Evolutionary conservation across 2,329 filamentous ascomycete species (phyloP).

Genomic region (Cladosporium sp.): DNA sequence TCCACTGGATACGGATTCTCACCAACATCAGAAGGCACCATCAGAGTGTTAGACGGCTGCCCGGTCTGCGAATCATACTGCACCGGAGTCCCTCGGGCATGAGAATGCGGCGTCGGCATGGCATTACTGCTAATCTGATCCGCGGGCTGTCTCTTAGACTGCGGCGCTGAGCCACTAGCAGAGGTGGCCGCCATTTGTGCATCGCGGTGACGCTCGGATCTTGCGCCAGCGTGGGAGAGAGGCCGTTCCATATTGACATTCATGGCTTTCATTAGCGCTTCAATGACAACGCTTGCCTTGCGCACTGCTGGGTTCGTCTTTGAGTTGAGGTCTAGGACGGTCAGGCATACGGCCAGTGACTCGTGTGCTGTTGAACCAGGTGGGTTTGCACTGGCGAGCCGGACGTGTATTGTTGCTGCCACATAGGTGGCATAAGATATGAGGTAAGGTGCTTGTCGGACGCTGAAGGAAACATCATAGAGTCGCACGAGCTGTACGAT

Average conservation of each 20-base stretch:
- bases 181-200: background rate
- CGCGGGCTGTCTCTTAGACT: background rate
- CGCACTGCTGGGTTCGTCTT: slow-evolving; percentile 52
- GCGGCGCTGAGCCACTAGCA: background rate
- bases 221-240: background rate
- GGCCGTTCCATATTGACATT: slow-evolving; percentile 32
- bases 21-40: background rate
- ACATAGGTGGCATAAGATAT: slow-evolving; percentile 58
- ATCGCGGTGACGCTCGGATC: background rate
- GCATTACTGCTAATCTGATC: background rate
- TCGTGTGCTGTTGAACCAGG: slow-evolving; percentile 41
- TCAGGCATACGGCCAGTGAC: slow-evolving; percentile 46
- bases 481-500: slow-evolving; percentile 51
- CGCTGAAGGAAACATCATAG: background rate
- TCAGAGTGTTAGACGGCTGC: background rate
- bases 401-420: slow-evolving; percentile 53
- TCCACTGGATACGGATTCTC: background rate
- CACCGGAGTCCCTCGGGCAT: background rate
- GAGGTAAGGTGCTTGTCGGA: slow-evolving; percentile 45
- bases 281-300: slow-evolving; percentile 47
- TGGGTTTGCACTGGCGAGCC: slow-evolving; percentile 49
- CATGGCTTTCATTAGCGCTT: slow-evolving; percentile 48
- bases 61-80: background rate
- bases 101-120: background rate
- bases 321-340: slow-evolving; percentile 51